Evolutionary conservation across 2,329 filamentous ascomycete genomes (phyloP), one percentile per base, ranked within the genome.

Genomic region (Cryphonectria radicalis): DNA sequence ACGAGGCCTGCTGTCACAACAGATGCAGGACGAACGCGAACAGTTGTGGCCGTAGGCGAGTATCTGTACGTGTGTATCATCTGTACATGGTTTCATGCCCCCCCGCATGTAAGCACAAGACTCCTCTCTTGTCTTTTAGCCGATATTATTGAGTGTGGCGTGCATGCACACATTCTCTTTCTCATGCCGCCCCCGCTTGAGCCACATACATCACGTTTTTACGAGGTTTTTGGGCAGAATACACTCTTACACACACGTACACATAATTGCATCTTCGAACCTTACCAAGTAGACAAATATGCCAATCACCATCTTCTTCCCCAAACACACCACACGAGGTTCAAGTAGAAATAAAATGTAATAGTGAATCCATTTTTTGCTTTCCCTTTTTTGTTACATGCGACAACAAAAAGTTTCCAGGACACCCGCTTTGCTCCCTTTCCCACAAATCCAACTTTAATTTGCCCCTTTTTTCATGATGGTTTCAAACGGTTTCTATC

Each of bases 101-200:
- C 32, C 32, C 32, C 32, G 32, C 32, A 4, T 32, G 32, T 32
- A 32, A 32, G 62, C 42, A 19, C 13, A n/a, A 25, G 7, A 25
- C 40, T 70, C 81, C 80, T 55, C 79, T 79, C 70, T 84, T 81
- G 37, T 40, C 37, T 37, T 72, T 82, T 83, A 68, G 81, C 80
- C 53, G 2, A 40, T 40, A 1, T 1, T 62, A 11, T 40, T 40
- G 10, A 17, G 40, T 62, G 32, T 32, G n/a, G 46, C 59, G 25
- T 19, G 35, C 17, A 22, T 46, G 19, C 43, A 7, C 6, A 25
- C 17, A 40, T 13, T 40, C 11, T 40, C 37, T 40, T 40, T 40
- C 37, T 37, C 37, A 40, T 40, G 37, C 10, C 11, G 8, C 37
- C 37, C 37, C 37, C 2, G 11, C 37, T 13, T 40, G 37, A 40